Base-by-base conservation (phyloP, 208 protist species). In the Crithidia thermophila region DNA sequence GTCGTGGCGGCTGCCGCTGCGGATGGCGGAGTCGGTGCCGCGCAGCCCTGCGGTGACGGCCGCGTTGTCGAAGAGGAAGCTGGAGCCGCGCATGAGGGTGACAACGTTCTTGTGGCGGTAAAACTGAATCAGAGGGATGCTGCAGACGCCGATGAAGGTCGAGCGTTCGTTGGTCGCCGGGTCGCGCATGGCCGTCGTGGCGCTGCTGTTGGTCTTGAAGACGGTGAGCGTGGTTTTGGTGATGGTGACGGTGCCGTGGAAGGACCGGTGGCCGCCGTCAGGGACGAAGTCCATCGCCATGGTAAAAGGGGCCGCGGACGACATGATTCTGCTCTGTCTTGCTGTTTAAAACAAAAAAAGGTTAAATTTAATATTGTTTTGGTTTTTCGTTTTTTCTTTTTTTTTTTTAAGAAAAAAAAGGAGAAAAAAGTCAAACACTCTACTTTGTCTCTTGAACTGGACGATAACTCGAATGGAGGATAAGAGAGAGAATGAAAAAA, bases 11-110 rank as follows among this genome's bases (percentile, higher is more conserved):
- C 10, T 42, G 46, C 42, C 50, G 69, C 50, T 68, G 70, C 58
- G 37, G 52, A 71, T 77, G 6, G 67, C 51, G 20, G 66, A 27
- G 18, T 61, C 45, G 10, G 28, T 51, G 37, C 36, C 7, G 42
- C 20, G 45, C 23, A 88, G 25, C 4, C 69, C 76, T 3, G 73
- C 60, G 4, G 79, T 73, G 40, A 66, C 53, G 7, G 83, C 78
- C 34, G 84, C 88, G 73, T 89, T 87, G 65, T 92, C 79, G 50
- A 94, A 92, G 18, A 94, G 72, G 49, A 79, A 84, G 18, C 67
- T 73, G 16, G 58, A 53, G 16, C 79, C 72, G 34, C 85, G 76
- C 50, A 81, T 79, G 13, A 94, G 63, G 0, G 75, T 78, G 30
- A 94, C 45, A 23, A 46, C 27, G 40, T 67, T 59, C 52, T 82